These are phyloP conservation scores for Mycotypha africana DNA, from an alignment of 371 early-diverging fungal species.

Conservation along the genomic window DNA sequence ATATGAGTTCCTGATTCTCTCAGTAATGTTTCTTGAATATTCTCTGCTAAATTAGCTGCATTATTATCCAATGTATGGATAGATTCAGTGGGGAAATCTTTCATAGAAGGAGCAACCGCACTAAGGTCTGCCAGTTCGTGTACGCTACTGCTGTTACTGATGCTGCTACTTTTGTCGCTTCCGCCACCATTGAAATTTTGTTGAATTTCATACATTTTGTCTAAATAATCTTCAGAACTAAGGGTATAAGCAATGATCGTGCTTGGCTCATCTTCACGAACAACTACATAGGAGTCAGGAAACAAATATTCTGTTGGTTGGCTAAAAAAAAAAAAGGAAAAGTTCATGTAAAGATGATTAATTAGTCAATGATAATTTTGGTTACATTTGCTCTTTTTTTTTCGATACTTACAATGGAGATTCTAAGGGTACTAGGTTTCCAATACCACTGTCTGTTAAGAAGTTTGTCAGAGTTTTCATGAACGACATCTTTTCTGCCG, in stretches of 20 bases:
- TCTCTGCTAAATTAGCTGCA: constrained; percentile 6
- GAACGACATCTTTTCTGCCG: constrained; percentile 50
- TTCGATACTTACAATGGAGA: constrained; percentile 61
- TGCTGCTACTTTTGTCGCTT: constrained; percentile 2
- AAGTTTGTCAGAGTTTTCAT: constrained; percentile 78
- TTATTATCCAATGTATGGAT: constrained; percentile 6
- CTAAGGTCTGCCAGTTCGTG: not conserved
- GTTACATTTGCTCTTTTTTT: not conserved
- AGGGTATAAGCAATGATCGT: constrained; percentile 92
- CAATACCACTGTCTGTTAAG: constrained; percentile 61
- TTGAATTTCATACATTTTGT: constrained; percentile 37
- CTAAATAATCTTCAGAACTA: constrained; percentile 45
- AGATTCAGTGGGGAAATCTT: too few species aligned
- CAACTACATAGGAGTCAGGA: constrained; percentile 79
- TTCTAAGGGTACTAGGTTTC: constrained; percentile 64
- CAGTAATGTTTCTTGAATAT: constrained; percentile 58
- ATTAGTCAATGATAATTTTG: too few species aligned
- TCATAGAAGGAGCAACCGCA: not conserved
- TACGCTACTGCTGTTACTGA: not conserved
- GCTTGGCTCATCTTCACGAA: constrained; percentile 91
- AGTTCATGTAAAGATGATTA: too few species aligned
- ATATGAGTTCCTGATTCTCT: constrained; percentile 67
- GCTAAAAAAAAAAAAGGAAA: constrained; percentile 15
- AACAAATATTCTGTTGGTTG: constrained; percentile 81
- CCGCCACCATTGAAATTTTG: constrained; percentile 14